Percentiles rank a stretch among this genome's conserved stretches.
Evolutionary conservation across 2,329 filamentous ascomycete genomes (phyloP).

Genomic region (Apiospora saccharicola): DNA sequence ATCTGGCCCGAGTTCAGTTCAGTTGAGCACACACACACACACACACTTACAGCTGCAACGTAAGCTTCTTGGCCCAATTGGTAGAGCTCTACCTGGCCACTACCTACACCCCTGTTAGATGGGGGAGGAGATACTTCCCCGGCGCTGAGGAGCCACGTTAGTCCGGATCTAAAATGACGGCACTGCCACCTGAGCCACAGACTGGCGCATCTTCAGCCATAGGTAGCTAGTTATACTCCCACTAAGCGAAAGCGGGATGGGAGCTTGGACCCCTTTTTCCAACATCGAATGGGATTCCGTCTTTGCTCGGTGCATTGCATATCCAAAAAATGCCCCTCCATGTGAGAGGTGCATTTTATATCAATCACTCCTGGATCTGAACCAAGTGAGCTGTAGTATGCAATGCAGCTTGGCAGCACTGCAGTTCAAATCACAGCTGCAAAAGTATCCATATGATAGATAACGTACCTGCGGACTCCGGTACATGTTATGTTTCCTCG

Average conservation of each 20-base stretch:
- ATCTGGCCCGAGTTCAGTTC: constrained; percentile 21
- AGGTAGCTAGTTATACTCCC: background rate
- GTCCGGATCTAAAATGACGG: background rate
- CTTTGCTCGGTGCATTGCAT: background rate
- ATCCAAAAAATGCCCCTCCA: constrained; percentile 6
- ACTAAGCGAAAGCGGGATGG: constrained; percentile 1
- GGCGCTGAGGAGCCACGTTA: background rate
- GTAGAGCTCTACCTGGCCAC: background rate
- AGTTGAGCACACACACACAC: background rate
- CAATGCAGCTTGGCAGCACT: background rate
- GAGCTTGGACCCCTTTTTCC: background rate
- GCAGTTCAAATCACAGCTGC: background rate
- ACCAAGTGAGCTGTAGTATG: background rate
- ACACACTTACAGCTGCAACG: background rate
- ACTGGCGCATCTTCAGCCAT: background rate
- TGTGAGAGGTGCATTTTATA: background rate
- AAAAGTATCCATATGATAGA: background rate
- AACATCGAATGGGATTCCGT: background rate
- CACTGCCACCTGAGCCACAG: background rate
- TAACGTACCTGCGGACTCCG: background rate
- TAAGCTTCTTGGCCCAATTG: background rate
- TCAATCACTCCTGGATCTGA: background rate
- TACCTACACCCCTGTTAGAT: background rate
- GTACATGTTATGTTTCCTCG: background rate
- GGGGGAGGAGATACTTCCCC: background rate